phyloP scores from a whole-genome alignment of 1,284 basidiomycete species.

The Meripilus lineatus region DNA sequence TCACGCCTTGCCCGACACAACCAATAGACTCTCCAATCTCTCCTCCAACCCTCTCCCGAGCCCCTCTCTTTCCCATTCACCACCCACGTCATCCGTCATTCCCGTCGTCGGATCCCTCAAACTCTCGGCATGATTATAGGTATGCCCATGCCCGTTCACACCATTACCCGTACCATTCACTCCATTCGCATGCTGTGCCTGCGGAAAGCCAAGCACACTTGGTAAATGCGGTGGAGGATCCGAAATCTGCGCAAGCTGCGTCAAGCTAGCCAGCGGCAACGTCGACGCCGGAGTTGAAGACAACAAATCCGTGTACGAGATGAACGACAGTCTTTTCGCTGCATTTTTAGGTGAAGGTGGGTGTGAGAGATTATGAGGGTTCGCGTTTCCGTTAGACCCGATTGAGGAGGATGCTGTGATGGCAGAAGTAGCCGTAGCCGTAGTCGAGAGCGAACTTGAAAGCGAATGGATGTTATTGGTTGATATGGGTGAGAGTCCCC shows the following conservation, averaged over 20 bases:
- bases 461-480: too few relatives aligned
- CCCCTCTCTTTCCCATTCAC: conserved; percentile 82
- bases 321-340: conserved; percentile 74
- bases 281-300: conserved; percentile 69
- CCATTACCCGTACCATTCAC: conserved; percentile 13
- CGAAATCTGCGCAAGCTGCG: conserved; percentile 43
- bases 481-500: too few relatives aligned
- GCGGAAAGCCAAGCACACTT: conserved; percentile 42
- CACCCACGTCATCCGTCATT: conserved; percentile 52
- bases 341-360: conserved; percentile 51
- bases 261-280: conserved; percentile 67
- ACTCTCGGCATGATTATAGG: conserved; percentile 10
- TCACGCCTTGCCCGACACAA: conserved; percentile 21
- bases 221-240: conserved; percentile 67
- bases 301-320: conserved; percentile 81
- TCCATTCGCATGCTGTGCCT: conserved; percentile 22
- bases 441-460: neutral
- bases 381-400: conserved; percentile 19
- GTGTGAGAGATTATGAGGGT: conserved; percentile 39
- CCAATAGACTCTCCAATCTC: conserved; percentile 56
- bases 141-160: neutral
- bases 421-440: conserved; percentile 14
- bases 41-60: conserved; percentile 78
- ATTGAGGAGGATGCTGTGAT: conserved; percentile 19
- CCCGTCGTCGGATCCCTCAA: conserved; percentile 18